phyloP scores from a whole-genome alignment of 1,284 basidiomycete genomes.

The Schizopora paradoxa region DNA sequence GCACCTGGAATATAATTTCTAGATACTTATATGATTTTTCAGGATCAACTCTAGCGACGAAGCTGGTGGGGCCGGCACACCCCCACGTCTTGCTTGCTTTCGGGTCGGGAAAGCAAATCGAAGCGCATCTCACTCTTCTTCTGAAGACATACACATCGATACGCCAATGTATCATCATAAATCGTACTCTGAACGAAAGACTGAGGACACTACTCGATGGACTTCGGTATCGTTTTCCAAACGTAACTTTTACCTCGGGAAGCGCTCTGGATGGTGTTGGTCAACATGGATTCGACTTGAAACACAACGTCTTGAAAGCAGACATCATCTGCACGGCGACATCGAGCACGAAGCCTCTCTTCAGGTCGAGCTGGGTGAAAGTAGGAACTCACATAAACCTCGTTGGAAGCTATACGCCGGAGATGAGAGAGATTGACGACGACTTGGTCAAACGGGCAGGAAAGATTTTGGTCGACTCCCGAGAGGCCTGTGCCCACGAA shows the following conservation, averaged over 20 bases:
- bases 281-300: conserved; percentile 16
- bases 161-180: conserved; percentile 53
- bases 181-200: conserved; percentile 53
- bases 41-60: conserved; percentile 73
- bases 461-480: conserved; percentile 66
- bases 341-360: conserved; percentile 64
- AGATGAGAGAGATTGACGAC: conserved; percentile 72
- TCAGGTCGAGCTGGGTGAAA: conserved; percentile 56
- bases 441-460: conserved; percentile 49
- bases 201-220: conserved; percentile 36
- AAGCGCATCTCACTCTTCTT: conserved; percentile 61
- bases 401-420: conserved; percentile 78
- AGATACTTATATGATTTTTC: not conserved
- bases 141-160: conserved; percentile 54
- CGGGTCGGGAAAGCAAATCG: conserved; percentile 70
- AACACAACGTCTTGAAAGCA: conserved; percentile 34
- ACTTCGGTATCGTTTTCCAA: conserved; percentile 39
- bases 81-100: conserved; percentile 59
- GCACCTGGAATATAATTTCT: not conserved
- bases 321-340: conserved; percentile 75
- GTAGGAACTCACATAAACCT: conserved; percentile 68
- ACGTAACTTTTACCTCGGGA: conserved; percentile 28
- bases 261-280: conserved; percentile 14
- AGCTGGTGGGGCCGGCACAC: conserved; percentile 38
- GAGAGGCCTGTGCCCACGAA: conserved; percentile 61